A percentile compares a stretch with the other conserved stretches of the same genome.
Conservation (phyloP, 495 filamentous ascomycete genomes). For the Lasiosphaeris hirsuta region DNA sequence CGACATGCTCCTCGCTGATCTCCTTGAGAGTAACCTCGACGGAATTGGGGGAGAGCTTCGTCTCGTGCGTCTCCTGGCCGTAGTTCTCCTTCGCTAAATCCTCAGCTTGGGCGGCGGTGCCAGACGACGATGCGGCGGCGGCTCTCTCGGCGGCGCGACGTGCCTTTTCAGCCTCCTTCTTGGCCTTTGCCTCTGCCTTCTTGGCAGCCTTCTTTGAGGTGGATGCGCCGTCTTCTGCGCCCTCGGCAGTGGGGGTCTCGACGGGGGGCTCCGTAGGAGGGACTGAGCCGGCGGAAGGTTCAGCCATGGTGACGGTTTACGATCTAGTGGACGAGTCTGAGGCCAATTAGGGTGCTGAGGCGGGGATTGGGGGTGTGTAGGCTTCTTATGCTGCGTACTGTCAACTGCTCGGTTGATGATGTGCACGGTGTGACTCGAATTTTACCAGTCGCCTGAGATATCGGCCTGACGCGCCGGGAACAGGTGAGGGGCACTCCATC, state of each 20-base stretch:
- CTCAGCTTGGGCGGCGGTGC: constrained; percentile 52
- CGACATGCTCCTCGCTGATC: constrained; percentile 57
- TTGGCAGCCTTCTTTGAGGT: constrained; percentile 55
- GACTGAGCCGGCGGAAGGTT: constrained; percentile 15
- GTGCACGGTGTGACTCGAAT: constrained; percentile 9
- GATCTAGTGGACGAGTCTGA: background rate
- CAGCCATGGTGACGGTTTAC: constrained; percentile 19
- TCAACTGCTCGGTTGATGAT: background rate
- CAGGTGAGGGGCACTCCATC: constrained; percentile 20
- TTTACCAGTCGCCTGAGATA: constrained; percentile 17
- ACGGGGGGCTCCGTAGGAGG: constrained; percentile 17
- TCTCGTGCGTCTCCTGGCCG: constrained; percentile 43
- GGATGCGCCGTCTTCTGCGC: constrained; percentile 23
- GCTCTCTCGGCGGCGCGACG: constrained; percentile 48
- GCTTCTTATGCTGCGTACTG: background rate
- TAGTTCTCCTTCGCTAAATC: constrained; percentile 72
- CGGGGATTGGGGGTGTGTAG: background rate
- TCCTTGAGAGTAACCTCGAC: constrained; percentile 50
- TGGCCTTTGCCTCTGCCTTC: constrained; percentile 54
- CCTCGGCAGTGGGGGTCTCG: constrained; percentile 12
- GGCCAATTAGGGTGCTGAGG: background rate
- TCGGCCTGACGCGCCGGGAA: constrained; percentile 15
- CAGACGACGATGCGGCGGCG: constrained; percentile 42
- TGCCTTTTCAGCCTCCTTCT: constrained; percentile 52
- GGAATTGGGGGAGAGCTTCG: constrained; percentile 30